A percentile compares a stretch with the other conserved stretches of the same genome.
These are phyloP conservation scores for Ambrosia hybrid DNA, from an alignment of 140 eudicot species.

Conservation along the genomic window DNA sequence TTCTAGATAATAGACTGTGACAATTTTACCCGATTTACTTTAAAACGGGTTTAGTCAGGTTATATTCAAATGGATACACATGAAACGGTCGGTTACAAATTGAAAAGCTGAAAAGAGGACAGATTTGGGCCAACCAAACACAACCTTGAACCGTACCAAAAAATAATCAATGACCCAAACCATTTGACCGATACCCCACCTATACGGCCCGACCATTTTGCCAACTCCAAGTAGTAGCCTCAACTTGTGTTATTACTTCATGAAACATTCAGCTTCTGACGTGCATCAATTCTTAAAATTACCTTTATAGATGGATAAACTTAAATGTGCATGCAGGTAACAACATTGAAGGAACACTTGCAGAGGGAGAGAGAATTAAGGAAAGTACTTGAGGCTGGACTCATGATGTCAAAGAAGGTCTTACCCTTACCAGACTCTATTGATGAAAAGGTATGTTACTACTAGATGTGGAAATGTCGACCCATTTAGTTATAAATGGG, in stretches of 20 bases:
- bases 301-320: conserved; percentile 8
- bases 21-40: neutral
- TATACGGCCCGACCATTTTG: neutral
- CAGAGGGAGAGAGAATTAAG: conserved; percentile 73
- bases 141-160: neutral
- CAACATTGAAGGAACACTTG: conserved; percentile 64
- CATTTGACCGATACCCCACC: neutral
- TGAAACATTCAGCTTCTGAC: neutral
- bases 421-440: conserved; percentile 39
- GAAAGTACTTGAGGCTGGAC: conserved; percentile 63
- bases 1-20: neutral
- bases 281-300: conserved; percentile 1
- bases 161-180: neutral
- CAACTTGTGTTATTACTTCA: conserved; percentile 2
- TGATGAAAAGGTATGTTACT: conserved; percentile 65
- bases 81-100: no score
- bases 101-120: no score
- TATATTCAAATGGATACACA: neutral
- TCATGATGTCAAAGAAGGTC: conserved; percentile 42
- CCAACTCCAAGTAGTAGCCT: neutral
- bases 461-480: neutral
- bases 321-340: conserved; percentile 52
- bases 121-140: neutral
- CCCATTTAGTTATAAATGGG: conserved; percentile 6
- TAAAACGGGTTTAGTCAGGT: neutral